Evolutionary conservation across 2,329 filamentous ascomycete genomes (phyloP), one percentile per base, ranked within the genome.

Genomic region (Penicillium sp.): DNA sequence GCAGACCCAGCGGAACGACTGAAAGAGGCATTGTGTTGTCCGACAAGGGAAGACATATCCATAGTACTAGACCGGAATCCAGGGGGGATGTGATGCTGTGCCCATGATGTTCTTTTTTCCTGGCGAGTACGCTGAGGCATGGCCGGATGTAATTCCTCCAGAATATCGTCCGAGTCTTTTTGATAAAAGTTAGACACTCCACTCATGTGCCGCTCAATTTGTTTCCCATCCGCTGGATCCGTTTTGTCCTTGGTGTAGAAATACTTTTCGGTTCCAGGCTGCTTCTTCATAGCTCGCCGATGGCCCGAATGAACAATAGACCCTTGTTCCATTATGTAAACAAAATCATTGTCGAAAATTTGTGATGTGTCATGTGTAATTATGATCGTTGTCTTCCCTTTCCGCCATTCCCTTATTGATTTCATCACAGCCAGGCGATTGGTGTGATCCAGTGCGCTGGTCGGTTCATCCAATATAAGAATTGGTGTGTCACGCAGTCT

Each of bases 321-420:
- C 0, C 89, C 88, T 9, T 84, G 73, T 26, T 93, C 87, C 67
- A 97, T 75, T 9, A 96, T 81, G 59, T 92, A 96, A 0, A 95
- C 81, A 55, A 87, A 92, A 56, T 97, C 91, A 0, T 85, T 69
- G 0, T 84, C 74, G 4, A 75, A 69, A 8, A 97, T 93, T 59
- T 93, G 88, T 0, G 84, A 81, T 26, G 94, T 82, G 58, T 97
- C 91, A 64, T 97, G 93, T 0, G 94, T 97, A 62, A 97, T 93
- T 59, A 97, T 84, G 45, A 97, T 89, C 0, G 93, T 97, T 0
- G 92, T 97, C 68, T 90, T 94, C 0, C 83, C 87, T 29, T 74
- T 76, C 18, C 94, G 81, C 93, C 91, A 97, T 17, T 80, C 66
- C 7, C 90, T 81, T 46, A 97, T 87, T 0, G 86, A 84, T 34